phyloP scores from a whole-genome alignment of 768 basidiomycete genomes.

The Boletus patriciae region DNA sequence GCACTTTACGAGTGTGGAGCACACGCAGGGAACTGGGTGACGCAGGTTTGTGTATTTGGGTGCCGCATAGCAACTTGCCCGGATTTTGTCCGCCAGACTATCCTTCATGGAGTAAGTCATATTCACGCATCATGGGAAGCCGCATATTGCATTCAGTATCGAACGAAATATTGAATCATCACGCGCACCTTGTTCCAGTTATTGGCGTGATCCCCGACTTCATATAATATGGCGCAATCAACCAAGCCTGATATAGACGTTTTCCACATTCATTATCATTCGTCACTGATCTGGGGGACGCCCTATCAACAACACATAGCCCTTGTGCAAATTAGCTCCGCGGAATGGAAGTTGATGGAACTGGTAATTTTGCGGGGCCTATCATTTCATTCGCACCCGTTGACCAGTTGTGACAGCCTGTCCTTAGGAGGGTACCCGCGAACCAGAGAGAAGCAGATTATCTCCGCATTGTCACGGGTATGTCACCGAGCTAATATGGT shows the following conservation, averaged over 20 bases:
- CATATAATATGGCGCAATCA: background rate
- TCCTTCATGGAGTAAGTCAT: background rate
- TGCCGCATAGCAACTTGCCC: background rate
- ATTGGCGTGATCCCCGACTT: constrained; percentile 2
- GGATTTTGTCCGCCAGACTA: background rate
- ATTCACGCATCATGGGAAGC: background rate
- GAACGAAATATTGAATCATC: background rate
- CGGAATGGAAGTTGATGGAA: constrained; percentile 25
- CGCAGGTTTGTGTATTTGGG: background rate
- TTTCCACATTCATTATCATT: background rate
- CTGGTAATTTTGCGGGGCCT: constrained; percentile 15
- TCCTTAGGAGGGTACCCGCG: constrained; percentile 13
- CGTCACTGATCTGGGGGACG: background rate
- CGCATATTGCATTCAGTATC: background rate
- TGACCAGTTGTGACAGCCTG: constrained; percentile 2
- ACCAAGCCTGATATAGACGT: constrained; percentile 11
- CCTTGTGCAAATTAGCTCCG: constrained; percentile 3
- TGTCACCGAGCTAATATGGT: constrained; percentile 5
- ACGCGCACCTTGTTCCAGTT: background rate
- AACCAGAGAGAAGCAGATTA: constrained; percentile 13
- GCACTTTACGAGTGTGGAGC: background rate
- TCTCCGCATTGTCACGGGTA: constrained; percentile 21
- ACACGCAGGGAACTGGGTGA: background rate
- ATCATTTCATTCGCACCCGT: constrained; percentile 12
- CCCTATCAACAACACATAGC: constrained; percentile 1